Evolutionary conservation across 1,284 basidiomycete genomes (phyloP), one percentile per base, ranked within the genome.

Genomic region (Vanrija humicola): DNA sequence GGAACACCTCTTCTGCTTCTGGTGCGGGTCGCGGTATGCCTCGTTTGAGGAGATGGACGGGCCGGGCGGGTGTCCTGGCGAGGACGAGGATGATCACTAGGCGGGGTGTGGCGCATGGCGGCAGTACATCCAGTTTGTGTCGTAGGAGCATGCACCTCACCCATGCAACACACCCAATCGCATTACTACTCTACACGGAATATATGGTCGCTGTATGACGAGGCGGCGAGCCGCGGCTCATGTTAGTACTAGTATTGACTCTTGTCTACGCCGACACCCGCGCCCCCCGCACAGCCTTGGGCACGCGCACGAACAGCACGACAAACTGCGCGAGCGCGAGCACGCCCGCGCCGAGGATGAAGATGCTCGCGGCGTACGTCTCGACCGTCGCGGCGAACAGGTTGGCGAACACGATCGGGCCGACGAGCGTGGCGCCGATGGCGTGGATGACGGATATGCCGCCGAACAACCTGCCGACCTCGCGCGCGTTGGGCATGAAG

Each of bases 21-120:
- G 73, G 73, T 77, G 75, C 43, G 66, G 67, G 14, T 67, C 61
- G 45, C 64, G 68, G 52, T 77, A 77, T 48, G 48, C 19, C 5
- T 65, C 61, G 42, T 73, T 61, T 38, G 70, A 69, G 14, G 75
- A 76, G 64, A 72, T 77, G 70, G 71, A 77, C 4, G 73, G 62
- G 19, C 59, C 67, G 0, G 75, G 74, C 0, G 75, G 75, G 21
- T 77, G 75, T 65, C 75, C 75, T 3, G 75, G 75, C 8, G 65
- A 71, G 55, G 69, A 72, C 10, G 74, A 77, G 58, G 75, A 77
- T 45, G 74, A 75, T 61, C 75, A 77, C 60, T 77, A 68, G 58
- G 19, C 15, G 34, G 28, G 28, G 28, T 10, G 28, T 28, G 26
- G 26, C 26, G n/a, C n/a, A n/a, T 26, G 26, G 26, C 26, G 8